Evolutionary conservation across 768 basidiomycete genomes (phyloP), one percentile per base, ranked within the genome.

Genomic region (Collybiopsis luxurians): DNA sequence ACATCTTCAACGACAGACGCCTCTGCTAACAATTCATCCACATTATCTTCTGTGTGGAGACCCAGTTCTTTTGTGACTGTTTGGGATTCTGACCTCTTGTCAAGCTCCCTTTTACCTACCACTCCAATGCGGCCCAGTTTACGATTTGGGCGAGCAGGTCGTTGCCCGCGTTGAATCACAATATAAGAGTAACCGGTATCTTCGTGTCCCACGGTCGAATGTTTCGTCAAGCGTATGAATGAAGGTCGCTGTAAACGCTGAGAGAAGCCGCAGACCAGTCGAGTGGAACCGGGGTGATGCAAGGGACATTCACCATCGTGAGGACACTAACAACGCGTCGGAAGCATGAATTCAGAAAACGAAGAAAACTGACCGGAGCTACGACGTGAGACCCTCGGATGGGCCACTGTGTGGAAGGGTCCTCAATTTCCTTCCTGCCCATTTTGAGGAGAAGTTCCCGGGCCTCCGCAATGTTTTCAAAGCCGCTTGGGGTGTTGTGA

Each of bases 121-220:
- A 73, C 77, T 12, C 85, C 85, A 19, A 83, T 59, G 42, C 85
- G 72, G 48, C 85, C 85, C 15, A 77, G 64, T 52, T 73, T 71
- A 28, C 71, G 73, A 13, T 64, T 64, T 1, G 67, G 60, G 40
- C 67, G 60, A 15, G 57, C 51, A 7, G 94, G 94, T 56, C 95
- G 79, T 27, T 74, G 60, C 2, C 95, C 96, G 49, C 93, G 80
- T 30, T 85, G 86, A 55, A 99, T 80, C 28, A 94, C 90, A 47
- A 97, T 82, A 67, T 99, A 99, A 17, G 92, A 92, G 68, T 95
- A 98, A 31, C 82, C 84, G 34, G 86, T 81, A 62, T 96, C 90
- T 70, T 96, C 94, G 60, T 95, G 90, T 1, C 93, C 94, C 30
- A 81, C 70, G 24, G 81, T 83, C 23, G 89, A 87, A 69, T 96